Base-by-base conservation (phyloP, 1,284 basidiomycete genomes). In the Cystobasidium pallidum region DNA sequence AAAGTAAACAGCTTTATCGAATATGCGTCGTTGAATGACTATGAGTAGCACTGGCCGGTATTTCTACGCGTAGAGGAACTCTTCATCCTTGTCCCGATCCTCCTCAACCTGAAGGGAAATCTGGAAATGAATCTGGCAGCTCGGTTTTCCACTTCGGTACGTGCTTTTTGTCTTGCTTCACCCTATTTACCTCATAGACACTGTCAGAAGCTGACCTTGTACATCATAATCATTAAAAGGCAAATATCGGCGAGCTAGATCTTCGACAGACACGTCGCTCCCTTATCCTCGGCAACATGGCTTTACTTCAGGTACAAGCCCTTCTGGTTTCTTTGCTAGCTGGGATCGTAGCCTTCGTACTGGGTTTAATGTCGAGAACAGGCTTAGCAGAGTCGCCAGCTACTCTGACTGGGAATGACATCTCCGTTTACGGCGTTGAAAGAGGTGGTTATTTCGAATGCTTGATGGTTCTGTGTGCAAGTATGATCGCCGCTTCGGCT, bases 51-150 rank as follows among this genome's bases (percentile, higher is more conserved):
- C 71, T 98, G 94, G 94, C 85, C 85, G 72, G 92, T 94, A 51
- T 95, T 99, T 86, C 85, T 86, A 64, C 86, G 89, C 66, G 87
- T 95, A 61, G 91, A 97, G 84, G 94, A 99, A 81, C 88, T 98
- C 71, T 94, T 98, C 78, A 94, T 98, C 84, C 91, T 98, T 72
- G 89, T 97, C 8, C 94, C 95, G 13, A 94, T 96, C 77, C 84
- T 98, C 26, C 86, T 95, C 76, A 99, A 98, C 78, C 87, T 99
- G 75, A 97, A 97, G 80, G 95, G 95, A 19, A 97, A 97, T 78
- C 86, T 98, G 55, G 94, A 95, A 82, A 94, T 95, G 91, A 94
- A 94, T 76, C 86, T 84, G 1, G 82, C 82, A 7, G 81, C 83
- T 4, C 80, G 83, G 32, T 81, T 84, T 76, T 82, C 82, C 7